Evolutionary conservation across 805 yeast genomes (phyloP), one percentile per base, ranked within the genome.

Genomic region (Starmerella apis): DNA sequence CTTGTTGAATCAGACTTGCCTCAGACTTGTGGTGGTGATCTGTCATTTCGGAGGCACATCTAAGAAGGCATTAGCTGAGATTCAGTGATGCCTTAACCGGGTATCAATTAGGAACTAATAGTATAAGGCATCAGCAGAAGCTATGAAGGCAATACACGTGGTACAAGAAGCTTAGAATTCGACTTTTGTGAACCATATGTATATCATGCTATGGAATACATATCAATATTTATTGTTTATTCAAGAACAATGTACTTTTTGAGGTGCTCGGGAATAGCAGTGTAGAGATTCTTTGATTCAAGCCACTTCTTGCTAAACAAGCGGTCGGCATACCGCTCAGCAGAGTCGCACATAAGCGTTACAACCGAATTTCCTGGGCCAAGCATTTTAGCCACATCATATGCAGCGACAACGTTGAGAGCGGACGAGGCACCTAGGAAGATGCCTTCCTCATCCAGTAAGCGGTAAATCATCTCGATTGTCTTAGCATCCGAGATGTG

Each of bases 351-450:
- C 55, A 88, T 70, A n/a, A 88, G 74, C 0, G 96, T 88, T 27
- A 85, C 96, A 23, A 88, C 83, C 54, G 85, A 87, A 27, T 79
- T 78, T 59, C 83, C 86, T 2, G 95, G 95, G 11, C 72, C 72
- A 47, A 86, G 73, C 6, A 69, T 62, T 65, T 79, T 66, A 2
- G 96, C 95, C 18, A 85, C 80, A 62, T 79, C 77, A 39, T 74
- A 71, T 14, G 96, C 96, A 27, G 95, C 96, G 41, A 79, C 94
- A 39, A 87, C 96, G 61, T 88, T 88, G 61, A 88, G 71, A 14
- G 92, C 92, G 39, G 88, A 80, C 2, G 96, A 86, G 43, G 95
- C 95, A 20, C 96, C 96, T 4, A 87, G 72, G 60, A 80, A 88
- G 43, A 88, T 71, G 3, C 96, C 96, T 65, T 88, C 96, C 61